Conservation (phyloP, 1,284 basidiomycete genomes). For the Pascua guehoae region DNA sequence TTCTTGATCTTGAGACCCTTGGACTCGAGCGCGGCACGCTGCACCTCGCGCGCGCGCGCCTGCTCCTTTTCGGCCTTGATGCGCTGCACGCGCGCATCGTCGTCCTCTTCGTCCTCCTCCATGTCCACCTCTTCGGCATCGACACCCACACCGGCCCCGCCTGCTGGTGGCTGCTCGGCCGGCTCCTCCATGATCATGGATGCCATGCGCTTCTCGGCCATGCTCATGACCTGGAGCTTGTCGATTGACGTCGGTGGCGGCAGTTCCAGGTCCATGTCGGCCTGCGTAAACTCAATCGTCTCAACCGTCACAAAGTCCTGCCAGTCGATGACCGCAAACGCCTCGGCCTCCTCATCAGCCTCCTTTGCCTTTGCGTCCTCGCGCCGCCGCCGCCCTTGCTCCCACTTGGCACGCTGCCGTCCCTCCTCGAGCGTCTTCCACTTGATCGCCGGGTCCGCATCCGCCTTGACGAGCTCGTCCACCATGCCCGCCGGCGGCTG, state of each 20-base stretch:
- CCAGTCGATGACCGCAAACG: slow-evolving; percentile 98
- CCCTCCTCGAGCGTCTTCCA: slow-evolving; percentile 78
- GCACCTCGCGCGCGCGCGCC: slow-evolving; percentile 66
- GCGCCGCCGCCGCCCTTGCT: slow-evolving; percentile 73
- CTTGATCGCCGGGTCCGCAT: slow-evolving; percentile 57
- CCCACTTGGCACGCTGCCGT: slow-evolving; percentile 80
- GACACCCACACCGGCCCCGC: slow-evolving; percentile 59
- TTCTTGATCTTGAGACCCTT: slow-evolving; percentile 94
- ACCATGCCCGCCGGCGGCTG: slow-evolving; percentile 74
- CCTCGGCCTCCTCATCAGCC: slow-evolving; percentile 63
- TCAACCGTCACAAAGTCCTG: slow-evolving; percentile 98
- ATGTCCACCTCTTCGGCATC: slow-evolving; percentile 58
- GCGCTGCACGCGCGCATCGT: slow-evolving; percentile 61
- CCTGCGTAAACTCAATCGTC: slow-evolving; percentile 95
- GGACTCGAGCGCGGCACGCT: slow-evolving; percentile 69
- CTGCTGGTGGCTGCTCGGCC: slow-evolving; percentile 69
- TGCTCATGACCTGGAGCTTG: slow-evolving; percentile 92
- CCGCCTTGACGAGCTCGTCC: slow-evolving; percentile 62
- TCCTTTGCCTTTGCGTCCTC: slow-evolving; percentile 84
- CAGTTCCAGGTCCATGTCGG: slow-evolving; percentile 84
- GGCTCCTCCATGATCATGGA: slow-evolving; percentile 97
- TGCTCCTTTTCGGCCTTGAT: slow-evolving; percentile 73
- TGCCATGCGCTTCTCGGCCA: slow-evolving; percentile 96
- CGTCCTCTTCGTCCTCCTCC: slow-evolving; percentile 52
- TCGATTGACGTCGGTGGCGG: slow-evolving; percentile 92